These are phyloP conservation scores for Heracleum sosnowskyi DNA, from an alignment of 129 eudicot genomes.

Conservation along the genomic window DNA sequence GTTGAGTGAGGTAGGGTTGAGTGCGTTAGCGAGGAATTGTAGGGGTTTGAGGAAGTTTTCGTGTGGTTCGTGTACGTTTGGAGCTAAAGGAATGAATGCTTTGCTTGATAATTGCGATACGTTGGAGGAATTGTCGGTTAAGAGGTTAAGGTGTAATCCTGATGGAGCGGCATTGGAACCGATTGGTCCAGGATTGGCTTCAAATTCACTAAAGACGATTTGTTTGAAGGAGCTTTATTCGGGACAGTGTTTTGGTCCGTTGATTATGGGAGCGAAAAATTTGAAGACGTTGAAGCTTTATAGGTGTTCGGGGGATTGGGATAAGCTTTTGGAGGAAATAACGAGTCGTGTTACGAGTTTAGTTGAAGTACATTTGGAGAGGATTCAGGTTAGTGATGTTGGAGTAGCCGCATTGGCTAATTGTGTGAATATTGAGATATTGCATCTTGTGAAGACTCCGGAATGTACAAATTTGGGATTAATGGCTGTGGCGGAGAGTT, in stretches of 20 bases:
- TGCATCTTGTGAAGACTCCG: conserved; percentile 66
- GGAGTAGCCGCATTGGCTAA: conserved; percentile 41
- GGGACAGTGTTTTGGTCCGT: conserved; percentile 59
- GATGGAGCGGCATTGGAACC: conserved; percentile 42
- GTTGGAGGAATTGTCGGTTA: conserved; percentile 58
- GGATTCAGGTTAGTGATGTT: conserved; percentile 58
- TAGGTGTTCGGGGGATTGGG: conserved; percentile 71
- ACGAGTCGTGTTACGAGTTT: conserved; percentile 33
- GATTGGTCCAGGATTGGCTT: conserved; percentile 51
- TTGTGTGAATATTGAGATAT: conserved; percentile 40
- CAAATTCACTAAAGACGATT: conserved; percentile 28
- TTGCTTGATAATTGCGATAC: conserved; percentile 45
- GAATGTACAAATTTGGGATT: conserved; percentile 64
- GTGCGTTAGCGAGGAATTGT: conserved; percentile 39
- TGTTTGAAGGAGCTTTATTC: conserved; percentile 59
- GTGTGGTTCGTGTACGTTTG: conserved; percentile 61
- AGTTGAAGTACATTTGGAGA: conserved; percentile 59
- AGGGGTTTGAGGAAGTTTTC: conserved; percentile 45
- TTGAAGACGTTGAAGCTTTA: conserved; percentile 41
- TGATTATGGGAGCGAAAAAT: conserved; percentile 46
- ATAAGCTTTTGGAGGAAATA: conserved; percentile 40
- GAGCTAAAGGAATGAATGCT: conserved; percentile 59
- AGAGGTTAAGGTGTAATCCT: conserved; percentile 47
- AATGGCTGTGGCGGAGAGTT: conserved; percentile 43
- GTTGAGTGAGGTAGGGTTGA: conserved; percentile 45